These are phyloP conservation scores for Zygosaccharomyces pseudobailii DNA, from an alignment of 1,139 yeast genomes.

Conservation along the genomic window DNA sequence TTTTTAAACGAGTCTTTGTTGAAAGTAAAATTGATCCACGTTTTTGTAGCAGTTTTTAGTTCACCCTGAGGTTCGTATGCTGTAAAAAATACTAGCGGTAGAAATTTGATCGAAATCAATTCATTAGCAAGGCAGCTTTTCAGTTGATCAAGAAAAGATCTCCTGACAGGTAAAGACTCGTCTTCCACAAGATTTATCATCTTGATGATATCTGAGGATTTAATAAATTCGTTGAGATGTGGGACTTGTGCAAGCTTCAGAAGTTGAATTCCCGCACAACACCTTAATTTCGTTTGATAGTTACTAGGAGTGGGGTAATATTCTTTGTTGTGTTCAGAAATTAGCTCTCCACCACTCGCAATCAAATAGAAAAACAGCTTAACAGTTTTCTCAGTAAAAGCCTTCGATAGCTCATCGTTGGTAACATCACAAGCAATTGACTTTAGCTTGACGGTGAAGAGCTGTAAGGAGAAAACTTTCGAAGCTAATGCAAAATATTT, in stretches of 20 bases:
- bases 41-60: slow-evolving; percentile 48
- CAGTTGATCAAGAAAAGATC: slow-evolving; percentile 46
- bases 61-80: slow-evolving; percentile 67
- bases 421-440: slow-evolving; percentile 37
- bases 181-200: slow-evolving; percentile 65
- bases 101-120: slow-evolving; percentile 56
- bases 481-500: slow-evolving; percentile 36
- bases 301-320: slow-evolving; percentile 60
- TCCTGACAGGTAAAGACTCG: slow-evolving; percentile 54
- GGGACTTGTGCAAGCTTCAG: slow-evolving; percentile 61
- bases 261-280: slow-evolving; percentile 62
- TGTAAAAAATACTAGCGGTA: slow-evolving; percentile 63
- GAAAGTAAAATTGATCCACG: slow-evolving; percentile 70
- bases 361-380: slow-evolving; percentile 64
- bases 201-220: slow-evolving; percentile 48
- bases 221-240: slow-evolving; percentile 48
- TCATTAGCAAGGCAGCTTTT: slow-evolving; percentile 50
- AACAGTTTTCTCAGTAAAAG: slow-evolving; percentile 57
- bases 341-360: slow-evolving; percentile 79
- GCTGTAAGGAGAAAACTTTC: slow-evolving; percentile 52
- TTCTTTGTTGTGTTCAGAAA: slow-evolving; percentile 40
- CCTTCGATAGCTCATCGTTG: slow-evolving; percentile 31
- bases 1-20: slow-evolving; percentile 40
- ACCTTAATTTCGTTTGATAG: slow-evolving; percentile 57
- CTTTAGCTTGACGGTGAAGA: slow-evolving; percentile 61